Percentiles rank a stretch among this genome's conserved stretches.
Conservation (phyloP, 2,329 filamentous ascomycete species). For the Paraconiothyrium brasiliense region DNA sequence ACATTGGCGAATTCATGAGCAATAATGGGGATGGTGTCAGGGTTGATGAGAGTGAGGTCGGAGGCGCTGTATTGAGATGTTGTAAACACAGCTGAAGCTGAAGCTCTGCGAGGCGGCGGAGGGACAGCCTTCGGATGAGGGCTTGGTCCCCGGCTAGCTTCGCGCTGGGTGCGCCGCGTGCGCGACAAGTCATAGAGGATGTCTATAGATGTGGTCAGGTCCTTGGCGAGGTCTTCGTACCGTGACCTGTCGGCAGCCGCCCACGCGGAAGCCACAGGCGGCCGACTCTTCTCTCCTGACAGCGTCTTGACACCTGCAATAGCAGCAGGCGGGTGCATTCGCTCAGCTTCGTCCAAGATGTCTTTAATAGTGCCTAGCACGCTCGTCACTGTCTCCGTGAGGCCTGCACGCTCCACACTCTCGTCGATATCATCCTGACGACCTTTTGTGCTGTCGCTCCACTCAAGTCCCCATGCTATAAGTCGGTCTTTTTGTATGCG, state of each 20-base stretch:
- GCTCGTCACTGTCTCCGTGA: constrained; percentile 79
- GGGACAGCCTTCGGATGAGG: constrained; percentile 19
- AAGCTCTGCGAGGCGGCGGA: constrained; percentile 9
- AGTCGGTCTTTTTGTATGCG: constrained; percentile 82
- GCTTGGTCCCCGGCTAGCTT: constrained; percentile 25
- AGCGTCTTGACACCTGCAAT: constrained; percentile 42
- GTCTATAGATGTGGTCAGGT: constrained; percentile 80
- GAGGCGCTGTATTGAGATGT: constrained; percentile 51
- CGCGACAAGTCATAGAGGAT: constrained; percentile 80
- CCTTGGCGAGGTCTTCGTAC: constrained; percentile 77
- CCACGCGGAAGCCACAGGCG: constrained; percentile 45
- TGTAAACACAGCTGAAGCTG: constrained; percentile 34
- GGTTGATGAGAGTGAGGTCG: constrained; percentile 56
- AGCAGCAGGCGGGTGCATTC: constrained; percentile 67
- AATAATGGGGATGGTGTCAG: constrained; percentile 42
- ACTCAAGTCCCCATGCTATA: constrained; percentile 82
- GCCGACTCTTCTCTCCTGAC: constrained; percentile 48
- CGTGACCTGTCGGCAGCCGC: constrained; percentile 74
- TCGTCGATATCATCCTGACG: constrained; percentile 76
- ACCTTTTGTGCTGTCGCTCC: constrained; percentile 71
- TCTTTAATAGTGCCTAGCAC: constrained; percentile 84
- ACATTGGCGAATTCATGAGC: constrained; percentile 24
- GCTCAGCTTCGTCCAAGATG: constrained; percentile 78
- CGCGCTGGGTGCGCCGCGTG: constrained; percentile 62
- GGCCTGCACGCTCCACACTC: constrained; percentile 70